Conservation (phyloP, 1,139 yeast genomes). For the Martiniozyma asiatica region DNA sequence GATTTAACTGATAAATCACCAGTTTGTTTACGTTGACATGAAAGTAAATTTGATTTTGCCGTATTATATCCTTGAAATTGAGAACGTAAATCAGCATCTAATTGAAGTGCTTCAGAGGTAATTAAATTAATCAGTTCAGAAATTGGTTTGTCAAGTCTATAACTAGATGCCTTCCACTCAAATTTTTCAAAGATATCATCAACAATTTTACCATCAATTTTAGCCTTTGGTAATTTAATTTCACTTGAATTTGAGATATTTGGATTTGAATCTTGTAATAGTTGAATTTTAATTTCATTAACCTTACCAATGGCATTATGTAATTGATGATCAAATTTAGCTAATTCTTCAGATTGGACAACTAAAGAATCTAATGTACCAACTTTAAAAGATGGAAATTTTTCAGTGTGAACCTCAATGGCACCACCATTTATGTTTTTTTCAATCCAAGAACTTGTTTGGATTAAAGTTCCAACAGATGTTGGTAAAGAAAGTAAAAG, state of each 20-base stretch:
- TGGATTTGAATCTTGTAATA: slow-evolving; percentile 19
- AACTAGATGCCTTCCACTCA: slow-evolving; percentile 80
- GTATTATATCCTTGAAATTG: slow-evolving; percentile 60
- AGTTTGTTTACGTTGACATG: slow-evolving; percentile 84
- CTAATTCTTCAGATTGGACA: slow-evolving; percentile 79
- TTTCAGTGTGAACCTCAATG: slow-evolving; percentile 31
- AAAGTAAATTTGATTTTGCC: slow-evolving; percentile 73
- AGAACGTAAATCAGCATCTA: slow-evolving; percentile 73
- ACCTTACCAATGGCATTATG: slow-evolving; percentile 58
- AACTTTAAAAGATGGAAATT: slow-evolving; percentile 81
- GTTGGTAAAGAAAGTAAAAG: slow-evolving; percentile 42
- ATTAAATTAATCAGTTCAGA: slow-evolving; percentile 61
- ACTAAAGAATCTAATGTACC: slow-evolving; percentile 91
- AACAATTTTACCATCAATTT: slow-evolving; percentile 32
- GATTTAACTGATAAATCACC: slow-evolving; percentile 91
- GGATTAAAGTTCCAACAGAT: slow-evolving; percentile 27
- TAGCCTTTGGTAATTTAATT: slow-evolving; percentile 10
- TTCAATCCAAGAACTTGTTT: slow-evolving; percentile 28
- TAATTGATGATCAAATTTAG: slow-evolving; percentile 69
- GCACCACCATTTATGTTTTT: slow-evolving; percentile 33
- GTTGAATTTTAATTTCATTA: slow-evolving; percentile 57
- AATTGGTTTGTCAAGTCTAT: slow-evolving; percentile 73
- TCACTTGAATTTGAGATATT: slow-evolving; percentile 6
- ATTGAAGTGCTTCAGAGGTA: slow-evolving; percentile 63
- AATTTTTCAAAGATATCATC: slow-evolving; percentile 60